Evolutionary conservation across 2,329 filamentous ascomycete species (phyloP), one percentile per base, ranked within the genome.

Genomic region (Onygenales sp.): DNA sequence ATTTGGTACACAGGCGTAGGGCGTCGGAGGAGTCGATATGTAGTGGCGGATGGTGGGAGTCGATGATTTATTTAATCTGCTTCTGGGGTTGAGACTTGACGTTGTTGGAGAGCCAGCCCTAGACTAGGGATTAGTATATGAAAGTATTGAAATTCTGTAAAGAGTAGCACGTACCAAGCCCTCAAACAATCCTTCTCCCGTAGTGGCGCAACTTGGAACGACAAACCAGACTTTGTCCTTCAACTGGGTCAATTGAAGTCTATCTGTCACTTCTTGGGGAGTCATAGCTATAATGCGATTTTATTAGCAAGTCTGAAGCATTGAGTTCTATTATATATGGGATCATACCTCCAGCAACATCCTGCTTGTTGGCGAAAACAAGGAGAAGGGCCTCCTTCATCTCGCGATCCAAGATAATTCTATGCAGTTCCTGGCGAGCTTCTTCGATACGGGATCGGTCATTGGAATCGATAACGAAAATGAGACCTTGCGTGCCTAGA

Each of bases 311-410:
- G 11, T 17, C 10, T 7, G 17, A 17, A 11, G n/a, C 21, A 21
- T 14, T 13, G 36, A 42, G 6, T 31, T 43, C 31, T 13, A 27
- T 52, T 27, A 32, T 38, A 47, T 52, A 43, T 47, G 9, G 11
- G 53, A 38, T 72, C 78, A 54, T 74, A 88, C 89, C 84, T 68
- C 89, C 88, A 55, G 81, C 78, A 63, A 97, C 78, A 82, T 98
- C 93, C 76, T 97, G 93, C 82, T 98, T 98, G 79, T 98, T 98
- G 67, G 93, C 93, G 72, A 98, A 97, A 43, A 98, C 92, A 57
- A 97, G 76, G 63, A 98, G 77, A 63, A 97, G 78, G 57, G 90
- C 91, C 68, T 97, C 92, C 76, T 93, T 91, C 84, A 97, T 92
- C 79, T 98, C 93, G 60, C 92, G 85, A 71, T 97, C 93, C 73